Evolutionary conservation across 2,329 filamentous ascomycete species (phyloP).

Genomic region (Ophiostoma tasmaniense): DNA sequence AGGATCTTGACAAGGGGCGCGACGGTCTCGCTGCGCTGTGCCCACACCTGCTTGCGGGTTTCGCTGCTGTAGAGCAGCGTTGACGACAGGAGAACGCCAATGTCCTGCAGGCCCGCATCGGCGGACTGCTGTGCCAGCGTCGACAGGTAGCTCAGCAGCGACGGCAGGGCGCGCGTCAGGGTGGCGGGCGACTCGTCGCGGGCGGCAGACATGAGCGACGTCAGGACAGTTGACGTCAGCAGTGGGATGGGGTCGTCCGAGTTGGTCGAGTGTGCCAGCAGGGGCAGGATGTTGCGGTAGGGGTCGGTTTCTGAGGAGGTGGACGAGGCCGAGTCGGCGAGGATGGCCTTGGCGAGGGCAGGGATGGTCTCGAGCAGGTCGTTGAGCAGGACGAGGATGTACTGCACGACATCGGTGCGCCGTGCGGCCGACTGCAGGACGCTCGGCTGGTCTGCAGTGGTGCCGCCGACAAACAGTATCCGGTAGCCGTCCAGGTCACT

Average conservation of each 20-base stretch:
- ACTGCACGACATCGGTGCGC: conserved; percentile 85
- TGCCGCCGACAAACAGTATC: conserved; percentile 72
- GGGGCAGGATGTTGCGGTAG: conserved; percentile 74
- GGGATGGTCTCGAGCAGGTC: conserved; percentile 76
- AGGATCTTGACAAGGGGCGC: conserved; percentile 76
- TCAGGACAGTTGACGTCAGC: conserved; percentile 79
- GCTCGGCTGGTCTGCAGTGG: conserved; percentile 57
- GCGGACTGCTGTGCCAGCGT: conserved; percentile 66
- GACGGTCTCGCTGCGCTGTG: conserved; percentile 77
- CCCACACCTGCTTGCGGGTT: conserved; percentile 80
- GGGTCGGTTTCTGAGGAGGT: conserved; percentile 53
- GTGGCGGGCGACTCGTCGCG: conserved; percentile 57
- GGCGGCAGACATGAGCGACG: conserved; percentile 64
- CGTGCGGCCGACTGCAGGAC: conserved; percentile 80
- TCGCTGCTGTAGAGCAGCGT: conserved; percentile 66
- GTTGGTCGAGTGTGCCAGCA: conserved; percentile 69
- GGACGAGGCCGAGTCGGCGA: conserved; percentile 28
- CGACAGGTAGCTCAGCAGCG: conserved; percentile 79
- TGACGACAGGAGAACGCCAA: conserved; percentile 88
- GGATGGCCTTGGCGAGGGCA: conserved; percentile 64
- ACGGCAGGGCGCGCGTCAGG: conserved; percentile 61
- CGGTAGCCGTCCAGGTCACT: conserved; percentile 72
- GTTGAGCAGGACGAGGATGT: conserved; percentile 79
- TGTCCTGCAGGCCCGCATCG: conserved; percentile 88
- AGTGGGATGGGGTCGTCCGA: conserved; percentile 74